Conservation (phyloP, 805 yeast genomes). For the Cyberlindnera subsufficiens region DNA sequence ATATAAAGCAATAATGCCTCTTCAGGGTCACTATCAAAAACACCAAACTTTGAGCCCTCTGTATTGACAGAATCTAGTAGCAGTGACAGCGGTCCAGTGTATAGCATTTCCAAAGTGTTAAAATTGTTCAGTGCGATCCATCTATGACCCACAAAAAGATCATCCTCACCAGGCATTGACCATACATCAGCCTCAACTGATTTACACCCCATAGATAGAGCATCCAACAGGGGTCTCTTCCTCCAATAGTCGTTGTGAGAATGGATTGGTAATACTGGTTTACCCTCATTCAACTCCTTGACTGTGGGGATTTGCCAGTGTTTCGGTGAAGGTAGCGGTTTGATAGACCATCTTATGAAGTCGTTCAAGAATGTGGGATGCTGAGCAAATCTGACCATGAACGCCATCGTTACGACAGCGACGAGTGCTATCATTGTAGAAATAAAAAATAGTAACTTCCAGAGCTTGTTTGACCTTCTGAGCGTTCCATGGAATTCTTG, state of each 20-base stretch:
- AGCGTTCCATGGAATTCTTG: background rate
- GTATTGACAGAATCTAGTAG: conserved; percentile 40
- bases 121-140: conserved; percentile 35
- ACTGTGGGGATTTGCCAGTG: background rate
- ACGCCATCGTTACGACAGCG: background rate
- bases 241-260: conserved; percentile 74
- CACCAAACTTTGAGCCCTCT: conserved; percentile 7
- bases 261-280: conserved; percentile 36
- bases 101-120: conserved; percentile 42
- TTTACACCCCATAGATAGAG: conserved; percentile 42
- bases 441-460: conserved; percentile 4
- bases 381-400: conserved; percentile 5
- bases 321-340: no score
- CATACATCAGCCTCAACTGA: conserved; percentile 68
- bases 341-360: background rate
- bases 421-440: conserved; percentile 1
- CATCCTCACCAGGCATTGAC: conserved; percentile 27
- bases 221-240: conserved; percentile 49
- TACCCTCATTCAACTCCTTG: conserved; percentile 6
- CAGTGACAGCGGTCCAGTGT: conserved; percentile 45
- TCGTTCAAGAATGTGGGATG: conserved; percentile 8
- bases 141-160: conserved; percentile 61
- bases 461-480: conserved; percentile 1
- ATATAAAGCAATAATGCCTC: conserved; percentile 55
- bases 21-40: conserved; percentile 32